Evolutionary conservation across 1,284 basidiomycete genomes (phyloP), one percentile per base, ranked within the genome.

Genomic region (Meripilus lineatus): DNA sequence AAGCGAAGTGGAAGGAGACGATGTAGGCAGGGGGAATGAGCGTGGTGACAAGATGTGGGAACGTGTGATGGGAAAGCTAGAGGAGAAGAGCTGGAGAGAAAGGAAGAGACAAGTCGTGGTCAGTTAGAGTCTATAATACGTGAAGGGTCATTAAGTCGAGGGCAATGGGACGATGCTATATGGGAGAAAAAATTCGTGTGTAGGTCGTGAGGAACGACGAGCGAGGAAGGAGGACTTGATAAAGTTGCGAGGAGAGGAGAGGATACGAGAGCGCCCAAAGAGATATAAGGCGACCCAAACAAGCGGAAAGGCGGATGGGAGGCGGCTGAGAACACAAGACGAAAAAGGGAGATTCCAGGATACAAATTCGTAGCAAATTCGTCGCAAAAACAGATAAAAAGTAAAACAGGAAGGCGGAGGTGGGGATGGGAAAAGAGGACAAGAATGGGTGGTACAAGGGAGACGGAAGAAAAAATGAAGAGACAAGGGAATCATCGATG

Each of bases 131-230:
- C 21, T n/a, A 42, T 39, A 34, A 34, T 14, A 46, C 28, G 36
- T 32, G 32, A 35, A 39, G 39, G 41, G 44, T 34, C 38, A 42
- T 17, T 26, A 39, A 25, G 42, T 69, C 65, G 69, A 77, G 61
- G 72, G 75, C 66, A 79, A 73, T 74, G 55, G 61, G 61, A 46
- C 62, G 70, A 77, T 75, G 74, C 77, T 56, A 30, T 10, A 74
- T 50, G 53, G 52, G 58, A 46, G 46, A 46, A 44, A 42, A 48
- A 53, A 30, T 10, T 10, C 48, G 50, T 50, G 58, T 52, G 39
- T 48, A 58, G 41, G 42, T 38, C 48, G 20, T 39, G 40, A 60
- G 61, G 41, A 59, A 62, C 52, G 57, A 56, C 59, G 63, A 50
- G 46, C 45, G 49, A 58, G 63, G 61, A 57, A 41, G 62, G 62